Evolutionary conservation across 495 filamentous ascomycete species (phyloP).

Genomic region (Rostrohypoxylon terebratum): DNA sequence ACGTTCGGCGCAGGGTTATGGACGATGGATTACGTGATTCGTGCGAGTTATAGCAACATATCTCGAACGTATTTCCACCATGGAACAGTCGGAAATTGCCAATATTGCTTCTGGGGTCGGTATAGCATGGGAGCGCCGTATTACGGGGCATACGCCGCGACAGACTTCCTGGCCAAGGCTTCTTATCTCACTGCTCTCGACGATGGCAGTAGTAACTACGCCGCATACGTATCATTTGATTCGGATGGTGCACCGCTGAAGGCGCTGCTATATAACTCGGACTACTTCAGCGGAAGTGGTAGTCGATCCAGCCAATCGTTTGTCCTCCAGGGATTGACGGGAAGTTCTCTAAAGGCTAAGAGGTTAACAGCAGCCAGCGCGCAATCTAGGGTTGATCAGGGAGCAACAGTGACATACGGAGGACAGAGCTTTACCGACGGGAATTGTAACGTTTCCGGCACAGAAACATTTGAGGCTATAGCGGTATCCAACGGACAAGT

Average conservation of each 20-base stretch:
- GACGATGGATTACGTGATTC: conserved; percentile 70
- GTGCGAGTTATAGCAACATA: conserved; percentile 58
- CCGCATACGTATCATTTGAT: conserved; percentile 65
- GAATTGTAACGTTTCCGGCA: conserved; percentile 61
- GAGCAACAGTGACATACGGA: conserved; percentile 60
- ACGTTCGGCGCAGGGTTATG: conserved; percentile 69
- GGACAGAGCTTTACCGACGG: conserved; percentile 67
- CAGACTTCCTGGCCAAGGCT: conserved; percentile 64
- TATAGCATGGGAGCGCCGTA: conserved; percentile 68
- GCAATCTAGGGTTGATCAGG: conserved; percentile 62
- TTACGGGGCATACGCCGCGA: conserved; percentile 68
- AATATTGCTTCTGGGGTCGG: conserved; percentile 71
- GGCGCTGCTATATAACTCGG: conserved; percentile 67
- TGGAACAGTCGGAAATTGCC: conserved; percentile 70
- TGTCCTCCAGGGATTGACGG: conserved; percentile 58
- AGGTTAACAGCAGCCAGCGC: conserved; percentile 66
- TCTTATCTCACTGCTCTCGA: conserved; percentile 64
- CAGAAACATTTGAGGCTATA: conserved; percentile 56
- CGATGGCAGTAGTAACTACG: conserved; percentile 60
- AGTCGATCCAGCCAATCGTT: conserved; percentile 60
- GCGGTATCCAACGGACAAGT: conserved; percentile 57
- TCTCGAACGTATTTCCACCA: conserved; percentile 71
- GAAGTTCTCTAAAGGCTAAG: conserved; percentile 59
- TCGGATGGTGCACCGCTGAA: conserved; percentile 53
- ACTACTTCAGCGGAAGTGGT: conserved; percentile 64